Evolutionary conservation across 2,329 filamentous ascomycete genomes (phyloP).

Genomic region (Aspergillus ochraceus): DNA sequence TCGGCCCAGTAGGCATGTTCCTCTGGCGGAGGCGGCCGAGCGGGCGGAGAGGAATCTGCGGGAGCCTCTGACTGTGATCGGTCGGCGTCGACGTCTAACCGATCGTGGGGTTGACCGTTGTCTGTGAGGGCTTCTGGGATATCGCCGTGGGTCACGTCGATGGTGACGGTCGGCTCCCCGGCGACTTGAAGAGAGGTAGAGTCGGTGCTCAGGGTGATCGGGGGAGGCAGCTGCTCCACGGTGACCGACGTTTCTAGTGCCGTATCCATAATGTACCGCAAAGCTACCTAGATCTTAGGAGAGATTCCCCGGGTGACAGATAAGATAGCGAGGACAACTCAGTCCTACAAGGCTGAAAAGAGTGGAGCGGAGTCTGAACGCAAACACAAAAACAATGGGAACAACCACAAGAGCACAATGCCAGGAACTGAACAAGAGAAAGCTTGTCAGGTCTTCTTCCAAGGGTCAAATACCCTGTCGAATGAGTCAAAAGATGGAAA

Average conservation of each 20-base stretch:
- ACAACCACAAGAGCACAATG: not conserved
- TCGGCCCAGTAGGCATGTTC: slow-evolving; percentile 53
- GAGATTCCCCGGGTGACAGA: not conserved
- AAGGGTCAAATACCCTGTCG: not conserved
- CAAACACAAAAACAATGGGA: not conserved
- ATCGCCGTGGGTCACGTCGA: slow-evolving; percentile 13
- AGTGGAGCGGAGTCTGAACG: not conserved
- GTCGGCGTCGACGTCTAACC: not conserved
- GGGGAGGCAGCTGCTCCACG: slow-evolving; percentile 16
- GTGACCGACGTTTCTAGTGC: slow-evolving; percentile 8
- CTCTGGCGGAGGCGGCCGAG: slow-evolving; percentile 22
- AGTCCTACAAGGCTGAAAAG: not conserved
- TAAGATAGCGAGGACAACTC: not conserved
- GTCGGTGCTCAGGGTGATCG: slow-evolving; percentile 15
- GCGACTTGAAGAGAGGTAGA: slow-evolving; percentile 3
- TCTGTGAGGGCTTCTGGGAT: slow-evolving; percentile 6
- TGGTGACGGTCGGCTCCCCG: slow-evolving; percentile 3
- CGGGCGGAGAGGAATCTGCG: slow-evolving; percentile 15
- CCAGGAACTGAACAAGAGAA: not conserved
- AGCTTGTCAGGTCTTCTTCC: not conserved
- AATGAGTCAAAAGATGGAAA: not conserved
- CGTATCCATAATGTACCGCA: slow-evolving; percentile 19
- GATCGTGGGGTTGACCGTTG: not conserved
- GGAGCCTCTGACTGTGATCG: slow-evolving; percentile 11
- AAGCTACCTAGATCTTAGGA: not conserved